These are phyloP conservation scores for Oryza glumipatula DNA, from an alignment of 176 grass and related monocot species.

Conservation along the genomic window DNA sequence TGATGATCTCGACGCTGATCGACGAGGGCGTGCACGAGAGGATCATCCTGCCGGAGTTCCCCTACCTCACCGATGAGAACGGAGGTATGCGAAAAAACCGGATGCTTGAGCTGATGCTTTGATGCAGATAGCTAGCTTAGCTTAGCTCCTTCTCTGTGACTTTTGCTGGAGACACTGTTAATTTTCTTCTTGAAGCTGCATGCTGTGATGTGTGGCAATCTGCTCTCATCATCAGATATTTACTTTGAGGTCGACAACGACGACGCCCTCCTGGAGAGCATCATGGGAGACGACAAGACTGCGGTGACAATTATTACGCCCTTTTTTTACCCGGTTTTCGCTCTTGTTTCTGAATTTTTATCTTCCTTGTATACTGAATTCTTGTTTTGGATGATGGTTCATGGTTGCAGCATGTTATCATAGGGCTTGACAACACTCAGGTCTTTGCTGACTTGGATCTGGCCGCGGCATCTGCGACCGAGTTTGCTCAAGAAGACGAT, in stretches of 20 bases:
- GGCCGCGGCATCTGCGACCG: slow-evolving; percentile 18
- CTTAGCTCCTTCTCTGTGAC: slow-evolving; percentile 8
- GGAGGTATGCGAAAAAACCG: slow-evolving; percentile 56
- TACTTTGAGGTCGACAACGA: slow-evolving; percentile 92
- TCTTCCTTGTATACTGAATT: not conserved
- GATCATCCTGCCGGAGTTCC: slow-evolving; percentile 69
- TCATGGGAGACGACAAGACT: slow-evolving; percentile 73
- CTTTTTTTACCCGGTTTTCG: slow-evolving; percentile 7
- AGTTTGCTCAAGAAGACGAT: slow-evolving; percentile 55
- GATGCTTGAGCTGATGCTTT: not conserved
- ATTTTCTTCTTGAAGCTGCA: slow-evolving; percentile 40
- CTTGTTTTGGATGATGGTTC: not conserved
- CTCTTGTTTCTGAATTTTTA: slow-evolving; percentile 10
- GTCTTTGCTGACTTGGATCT: slow-evolving; percentile 77
- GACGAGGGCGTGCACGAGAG: slow-evolving; percentile 59
- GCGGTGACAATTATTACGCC: slow-evolving; percentile 55
- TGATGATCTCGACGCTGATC: slow-evolving; percentile 69
- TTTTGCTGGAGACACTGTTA: slow-evolving; percentile 19
- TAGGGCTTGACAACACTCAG: slow-evolving; percentile 80
- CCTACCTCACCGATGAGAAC: slow-evolving; percentile 90
- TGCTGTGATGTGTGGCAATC: slow-evolving; percentile 39
- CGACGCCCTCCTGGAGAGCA: slow-evolving; percentile 61
- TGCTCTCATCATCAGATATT: slow-evolving; percentile 90
- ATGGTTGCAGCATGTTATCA: slow-evolving; percentile 79
- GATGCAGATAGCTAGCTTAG: too few relatives aligned